Evolutionary conservation across 1,284 basidiomycete genomes (phyloP).

Genomic region (Golubevia sp.): DNA sequence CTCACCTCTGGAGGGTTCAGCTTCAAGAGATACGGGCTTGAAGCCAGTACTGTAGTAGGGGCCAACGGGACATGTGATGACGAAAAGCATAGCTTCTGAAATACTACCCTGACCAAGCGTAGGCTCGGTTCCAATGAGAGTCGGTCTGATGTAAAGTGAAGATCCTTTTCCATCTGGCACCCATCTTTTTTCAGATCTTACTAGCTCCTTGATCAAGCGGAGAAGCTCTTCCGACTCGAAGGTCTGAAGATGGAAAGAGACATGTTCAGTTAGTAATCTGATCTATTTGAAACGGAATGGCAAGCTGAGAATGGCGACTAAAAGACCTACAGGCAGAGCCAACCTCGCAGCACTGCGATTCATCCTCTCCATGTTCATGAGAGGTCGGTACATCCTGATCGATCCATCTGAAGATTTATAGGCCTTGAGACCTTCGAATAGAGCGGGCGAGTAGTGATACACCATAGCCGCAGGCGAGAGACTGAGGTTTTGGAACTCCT

Average conservation of each 20-base stretch:
- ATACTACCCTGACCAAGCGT: conserved; percentile 31
- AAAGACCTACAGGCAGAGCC: conserved; percentile 18
- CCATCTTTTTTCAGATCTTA: conserved; percentile 25
- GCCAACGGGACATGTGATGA: conserved; percentile 40
- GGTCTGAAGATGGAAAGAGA: conserved; percentile 4
- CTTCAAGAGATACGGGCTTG: conserved; percentile 25
- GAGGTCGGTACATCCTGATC: conserved; percentile 33
- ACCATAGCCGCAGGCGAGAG: conserved; percentile 29
- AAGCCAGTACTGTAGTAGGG: conserved; percentile 30
- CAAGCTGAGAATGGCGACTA: too few relatives aligned
- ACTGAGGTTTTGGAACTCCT: conserved; percentile 36
- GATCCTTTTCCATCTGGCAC: conserved; percentile 27
- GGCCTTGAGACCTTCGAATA: conserved; percentile 42
- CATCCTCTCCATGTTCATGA: conserved; percentile 45
- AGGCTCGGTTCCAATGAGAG: conserved; percentile 33
- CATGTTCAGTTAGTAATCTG: too few relatives aligned
- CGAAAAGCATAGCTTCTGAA: conserved; percentile 35
- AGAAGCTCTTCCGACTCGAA: conserved; percentile 33
- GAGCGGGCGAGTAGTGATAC: conserved; percentile 31
- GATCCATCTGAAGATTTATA: conserved; percentile 29
- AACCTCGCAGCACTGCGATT: conserved; percentile 32
- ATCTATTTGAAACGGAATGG: too few relatives aligned
- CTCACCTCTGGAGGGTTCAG: conserved; percentile 27
- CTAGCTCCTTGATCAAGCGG: conserved; percentile 34
- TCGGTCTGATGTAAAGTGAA: conserved; percentile 33